These are phyloP conservation scores for Starmerella apis DNA, from an alignment of 805 yeast genomes.

Conservation along the genomic window DNA sequence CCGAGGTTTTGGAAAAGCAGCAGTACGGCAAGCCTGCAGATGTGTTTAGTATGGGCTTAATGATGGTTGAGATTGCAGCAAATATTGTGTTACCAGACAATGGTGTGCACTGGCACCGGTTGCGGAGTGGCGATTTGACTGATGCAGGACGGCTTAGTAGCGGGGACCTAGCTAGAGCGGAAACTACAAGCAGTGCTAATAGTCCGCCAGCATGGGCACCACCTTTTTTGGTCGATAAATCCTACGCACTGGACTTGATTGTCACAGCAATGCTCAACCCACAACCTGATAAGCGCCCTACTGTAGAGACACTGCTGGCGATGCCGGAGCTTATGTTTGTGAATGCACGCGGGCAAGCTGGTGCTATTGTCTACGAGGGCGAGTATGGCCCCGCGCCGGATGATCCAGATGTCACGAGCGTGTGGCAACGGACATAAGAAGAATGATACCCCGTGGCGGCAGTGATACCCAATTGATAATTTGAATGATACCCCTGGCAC, in stretches of 20 bases:
- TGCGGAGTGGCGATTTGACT: slow-evolving; percentile 86
- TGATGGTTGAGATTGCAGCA: slow-evolving; percentile 91
- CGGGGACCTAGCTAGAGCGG: slow-evolving; percentile 43
- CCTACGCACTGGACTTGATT: slow-evolving; percentile 60
- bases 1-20: slow-evolving; percentile 77
- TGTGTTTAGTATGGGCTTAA: slow-evolving; percentile 84
- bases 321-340: slow-evolving; percentile 67
- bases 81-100: slow-evolving; percentile 90
- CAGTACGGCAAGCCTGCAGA: slow-evolving; percentile 87
- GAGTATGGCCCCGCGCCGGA: slow-evolving; percentile 79
- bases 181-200: background rate
- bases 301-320: slow-evolving; percentile 58
- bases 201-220: slow-evolving; percentile 72
- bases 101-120: slow-evolving; percentile 92
- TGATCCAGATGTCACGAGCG: slow-evolving; percentile 14
- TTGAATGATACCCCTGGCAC: background rate
- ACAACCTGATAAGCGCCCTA: slow-evolving; percentile 68
- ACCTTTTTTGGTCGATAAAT: slow-evolving; percentile 61
- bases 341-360: slow-evolving; percentile 72
- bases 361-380: slow-evolving; percentile 91
- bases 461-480: background rate
- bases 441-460: background rate
- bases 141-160: slow-evolving; percentile 80
- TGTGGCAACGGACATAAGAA: slow-evolving; percentile 21
- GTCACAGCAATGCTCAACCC: slow-evolving; percentile 89